phyloP scores from a whole-genome alignment of 2,329 filamentous ascomycete species.

The Paradendryphiella salina region DNA sequence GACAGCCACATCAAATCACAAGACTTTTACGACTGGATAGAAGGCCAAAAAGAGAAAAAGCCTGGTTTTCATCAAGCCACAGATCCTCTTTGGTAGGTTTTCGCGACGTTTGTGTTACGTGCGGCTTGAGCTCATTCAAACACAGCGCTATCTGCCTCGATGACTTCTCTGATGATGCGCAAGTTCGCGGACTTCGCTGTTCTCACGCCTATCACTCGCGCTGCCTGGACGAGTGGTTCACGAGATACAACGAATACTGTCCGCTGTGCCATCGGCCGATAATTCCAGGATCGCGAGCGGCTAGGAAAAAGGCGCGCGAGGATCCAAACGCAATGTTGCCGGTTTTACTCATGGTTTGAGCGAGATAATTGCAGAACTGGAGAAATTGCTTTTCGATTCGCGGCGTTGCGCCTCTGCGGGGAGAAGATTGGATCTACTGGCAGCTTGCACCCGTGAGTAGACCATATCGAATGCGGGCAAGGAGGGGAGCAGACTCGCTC shows the following conservation, averaged over 20 bases:
- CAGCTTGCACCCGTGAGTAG: neutral
- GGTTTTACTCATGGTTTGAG: conserved; percentile 34
- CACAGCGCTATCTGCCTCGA: conserved; percentile 46
- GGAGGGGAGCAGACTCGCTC: neutral
- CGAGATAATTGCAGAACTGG: neutral
- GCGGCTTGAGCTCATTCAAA: conserved; percentile 6
- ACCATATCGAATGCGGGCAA: neutral
- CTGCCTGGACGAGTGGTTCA: conserved; percentile 47
- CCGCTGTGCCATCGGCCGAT: conserved; percentile 46
- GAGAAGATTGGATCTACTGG: neutral
- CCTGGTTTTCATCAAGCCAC: conserved; percentile 19
- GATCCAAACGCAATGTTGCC: conserved; percentile 17
- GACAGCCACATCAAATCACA: conserved; percentile 39
- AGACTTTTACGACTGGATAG: conserved; percentile 41
- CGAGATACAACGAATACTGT: conserved; percentile 44
- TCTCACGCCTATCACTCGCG: conserved; percentile 45
- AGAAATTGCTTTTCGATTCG: too few relatives aligned
- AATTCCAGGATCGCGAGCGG: conserved; percentile 30
- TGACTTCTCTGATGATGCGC: conserved; percentile 37
- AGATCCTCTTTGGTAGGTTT: conserved; percentile 34
- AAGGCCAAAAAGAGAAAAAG: conserved; percentile 27
- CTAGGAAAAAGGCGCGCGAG: conserved; percentile 12
- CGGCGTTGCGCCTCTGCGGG: too few relatives aligned
- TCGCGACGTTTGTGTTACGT: neutral
- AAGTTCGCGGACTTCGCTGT: conserved; percentile 43